Evolutionary conservation across 495 filamentous ascomycete species (phyloP), one percentile per base, ranked within the genome.

Genomic region (Hypoxylon trugodes): DNA sequence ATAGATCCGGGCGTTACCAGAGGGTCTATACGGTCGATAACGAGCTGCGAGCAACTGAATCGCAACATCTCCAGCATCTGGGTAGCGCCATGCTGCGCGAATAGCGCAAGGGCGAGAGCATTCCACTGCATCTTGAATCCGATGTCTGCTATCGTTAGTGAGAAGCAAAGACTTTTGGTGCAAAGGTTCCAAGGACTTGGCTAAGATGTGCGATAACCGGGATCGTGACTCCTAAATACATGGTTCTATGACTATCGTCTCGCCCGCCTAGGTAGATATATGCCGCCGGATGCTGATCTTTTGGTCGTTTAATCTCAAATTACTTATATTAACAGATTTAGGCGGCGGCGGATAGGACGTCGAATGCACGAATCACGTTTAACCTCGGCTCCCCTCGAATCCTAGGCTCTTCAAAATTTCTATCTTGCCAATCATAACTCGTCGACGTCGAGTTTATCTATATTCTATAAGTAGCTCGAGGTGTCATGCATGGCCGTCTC

Each of bases 21-120:
- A 3, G 90, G 90, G 69, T 94, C 90, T 42, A 86, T 68, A 50
- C 88, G 83, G 59, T 86, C 86, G 30, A 71, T 50, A 40, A 77
- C 74, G 38, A 77, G 71, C 56, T 77, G 73, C 50, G 74, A 75
- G 66, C 76, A 79, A 19, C 66, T 59, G 61, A 79, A 79, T 7
- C 76, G 70, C 52, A 79, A 59, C 72, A 74, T 74, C 58, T 54
- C 41, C 49, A 68, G 7, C 46, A 54, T 63, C 21, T 77, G 75
- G 63, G 57, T 67, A 56, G 48, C 55, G 65, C 61, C 57, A 49
- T 61, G 72, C 68, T 69, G 49, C 45, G 61, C 70, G 61, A 73
- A 56, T 18, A 77, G 72, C 19, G 75, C 69, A 7, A 76, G 61
- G 22, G 66, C 63, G 26, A 77, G 61, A 50, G 69, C 36, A 47